Conservation (phyloP, 352 stramenopile species). For the Hyaloperonospora brassicae region DNA sequence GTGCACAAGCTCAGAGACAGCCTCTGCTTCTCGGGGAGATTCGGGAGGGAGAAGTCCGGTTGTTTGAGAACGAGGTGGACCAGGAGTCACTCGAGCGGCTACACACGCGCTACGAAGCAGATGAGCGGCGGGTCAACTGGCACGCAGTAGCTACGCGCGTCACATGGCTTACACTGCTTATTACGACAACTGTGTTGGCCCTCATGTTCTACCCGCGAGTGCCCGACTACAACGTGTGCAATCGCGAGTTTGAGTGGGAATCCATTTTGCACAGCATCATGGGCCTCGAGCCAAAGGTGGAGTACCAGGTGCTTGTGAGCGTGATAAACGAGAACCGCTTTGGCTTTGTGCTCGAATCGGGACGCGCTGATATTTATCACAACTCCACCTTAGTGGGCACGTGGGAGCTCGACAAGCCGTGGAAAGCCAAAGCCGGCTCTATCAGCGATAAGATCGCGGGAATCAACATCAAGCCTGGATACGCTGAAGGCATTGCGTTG, state of each 20-base stretch:
- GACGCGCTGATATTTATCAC: constrained; percentile 75
- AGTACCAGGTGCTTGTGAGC: constrained; percentile 82
- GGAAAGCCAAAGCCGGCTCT: constrained; percentile 53
- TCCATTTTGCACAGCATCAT: constrained; percentile 75
- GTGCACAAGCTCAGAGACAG: constrained; percentile 34
- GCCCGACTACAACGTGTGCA: constrained; percentile 86
- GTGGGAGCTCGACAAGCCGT: constrained; percentile 62
- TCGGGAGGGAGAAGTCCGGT: constrained; percentile 39
- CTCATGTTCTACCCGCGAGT: constrained; percentile 86
- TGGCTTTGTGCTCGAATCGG: constrained; percentile 70
- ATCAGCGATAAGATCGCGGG: constrained; percentile 74
- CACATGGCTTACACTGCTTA: constrained; percentile 42
- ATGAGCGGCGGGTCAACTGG: constrained; percentile 43
- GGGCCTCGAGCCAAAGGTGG: constrained; percentile 66
- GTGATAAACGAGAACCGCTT: constrained; percentile 87
- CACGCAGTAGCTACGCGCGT: constrained; percentile 43
- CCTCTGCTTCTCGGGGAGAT: constrained; percentile 44
- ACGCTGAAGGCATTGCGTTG: constrained; percentile 50
- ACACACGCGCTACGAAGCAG: constrained; percentile 32
- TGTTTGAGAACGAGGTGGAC: constrained; percentile 60
- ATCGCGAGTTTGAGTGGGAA: constrained; percentile 84
- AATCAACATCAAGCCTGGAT: constrained; percentile 65
- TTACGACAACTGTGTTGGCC: constrained; percentile 54
- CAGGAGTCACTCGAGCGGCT: constrained; percentile 45
- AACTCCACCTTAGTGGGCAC: constrained; percentile 56